phyloP scores from a whole-genome alignment of 1,284 basidiomycete genomes.

The Melampsora larici-populina region DNA sequence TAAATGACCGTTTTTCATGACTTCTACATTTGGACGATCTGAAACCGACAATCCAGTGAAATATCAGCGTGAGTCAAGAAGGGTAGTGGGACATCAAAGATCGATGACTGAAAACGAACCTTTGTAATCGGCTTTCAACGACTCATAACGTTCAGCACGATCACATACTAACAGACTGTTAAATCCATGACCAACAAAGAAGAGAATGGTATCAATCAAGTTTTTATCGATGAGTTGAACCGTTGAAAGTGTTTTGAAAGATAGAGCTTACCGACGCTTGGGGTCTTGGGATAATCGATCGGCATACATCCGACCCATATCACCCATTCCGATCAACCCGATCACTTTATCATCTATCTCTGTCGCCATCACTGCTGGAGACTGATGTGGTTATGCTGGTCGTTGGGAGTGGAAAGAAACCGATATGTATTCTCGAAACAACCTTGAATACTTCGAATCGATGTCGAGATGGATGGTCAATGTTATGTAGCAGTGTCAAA shows the following conservation, averaged over 20 bases:
- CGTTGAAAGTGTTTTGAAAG: conserved; percentile 20
- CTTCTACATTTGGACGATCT: conserved; percentile 60
- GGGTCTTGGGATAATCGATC: conserved; percentile 69
- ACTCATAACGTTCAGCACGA: conserved; percentile 70
- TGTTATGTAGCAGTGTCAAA: too few species aligned
- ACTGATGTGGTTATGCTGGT: too few species aligned
- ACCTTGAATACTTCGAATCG: too few species aligned
- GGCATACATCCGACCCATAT: conserved; percentile 95
- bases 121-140: conserved; percentile 64
- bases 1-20: conserved; percentile 72
- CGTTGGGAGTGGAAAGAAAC: too few species aligned
- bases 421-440: too few species aligned
- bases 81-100: too few species aligned
- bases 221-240: neutral
- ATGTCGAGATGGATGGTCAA: too few species aligned
- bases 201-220: too few species aligned
- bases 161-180: conserved; percentile 87
- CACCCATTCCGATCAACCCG: conserved; percentile 57
- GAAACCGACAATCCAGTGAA: neutral
- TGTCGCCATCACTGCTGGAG: too few species aligned
- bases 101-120: conserved; percentile 56
- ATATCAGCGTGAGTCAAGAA: neutral
- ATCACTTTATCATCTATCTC: conserved; percentile 42
- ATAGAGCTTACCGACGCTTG: conserved; percentile 68
- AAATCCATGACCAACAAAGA: too few species aligned